phyloP scores from a whole-genome alignment of 345 rosid genomes.

The Brassica carinata region DNA sequence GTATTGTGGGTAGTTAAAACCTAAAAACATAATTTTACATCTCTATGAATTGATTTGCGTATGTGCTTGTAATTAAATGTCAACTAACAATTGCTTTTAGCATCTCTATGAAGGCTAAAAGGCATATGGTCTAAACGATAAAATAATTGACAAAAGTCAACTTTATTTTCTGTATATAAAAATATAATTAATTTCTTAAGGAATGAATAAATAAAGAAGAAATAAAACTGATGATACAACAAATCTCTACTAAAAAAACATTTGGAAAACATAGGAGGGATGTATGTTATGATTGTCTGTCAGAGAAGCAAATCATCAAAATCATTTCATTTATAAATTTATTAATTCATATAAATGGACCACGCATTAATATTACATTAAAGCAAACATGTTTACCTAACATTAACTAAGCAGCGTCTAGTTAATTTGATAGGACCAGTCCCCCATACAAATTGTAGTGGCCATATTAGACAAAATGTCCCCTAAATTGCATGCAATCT shows the following conservation, averaged over 20 bases:
- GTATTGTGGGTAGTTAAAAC: neutral
- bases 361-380: conserved; percentile 36
- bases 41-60: neutral
- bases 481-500: conserved; percentile 63
- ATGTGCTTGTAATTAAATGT: conserved; percentile 13
- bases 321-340: conserved; percentile 18
- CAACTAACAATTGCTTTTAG: conserved; percentile 18
- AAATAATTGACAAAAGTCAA: conserved; percentile 14
- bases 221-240: neutral
- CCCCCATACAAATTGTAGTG: conserved; percentile 46
- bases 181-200: neutral
- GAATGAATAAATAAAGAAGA: neutral
- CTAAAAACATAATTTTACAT: neutral
- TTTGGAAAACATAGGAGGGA: conserved; percentile 30
- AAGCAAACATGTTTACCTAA: conserved; percentile 65
- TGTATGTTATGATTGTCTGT: conserved; percentile 43
- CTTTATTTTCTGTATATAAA: conserved; percentile 11
- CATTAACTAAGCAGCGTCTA: conserved; percentile 36
- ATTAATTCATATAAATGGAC: conserved; percentile 24
- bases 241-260: neutral
- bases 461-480: conserved; percentile 62
- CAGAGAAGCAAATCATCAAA: conserved; percentile 39
- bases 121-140: neutral
- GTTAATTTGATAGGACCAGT: conserved; percentile 39
- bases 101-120: conserved; percentile 22